A percentile compares a stretch with the other conserved stretches of the same genome.
phyloP scores from a whole-genome alignment of 23 red algal genomes.

The Agarophyton chilense region DNA sequence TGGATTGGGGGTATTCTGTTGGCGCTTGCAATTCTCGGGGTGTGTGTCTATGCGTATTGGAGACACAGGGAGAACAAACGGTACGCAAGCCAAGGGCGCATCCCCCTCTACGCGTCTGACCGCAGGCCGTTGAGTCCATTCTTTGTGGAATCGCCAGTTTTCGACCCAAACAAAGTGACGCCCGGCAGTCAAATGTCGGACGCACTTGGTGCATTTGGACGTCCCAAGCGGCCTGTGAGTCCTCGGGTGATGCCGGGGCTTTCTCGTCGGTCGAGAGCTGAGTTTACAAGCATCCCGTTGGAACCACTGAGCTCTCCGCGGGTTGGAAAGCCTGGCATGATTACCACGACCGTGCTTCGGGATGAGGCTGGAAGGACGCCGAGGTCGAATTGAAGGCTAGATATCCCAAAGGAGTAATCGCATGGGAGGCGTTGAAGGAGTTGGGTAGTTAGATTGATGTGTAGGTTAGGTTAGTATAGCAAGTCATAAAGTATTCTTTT shows the following conservation, averaged over 20 bases:
- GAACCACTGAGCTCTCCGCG: neutral
- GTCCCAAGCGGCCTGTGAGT: neutral
- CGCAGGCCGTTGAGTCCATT: neutral
- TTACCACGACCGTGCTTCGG: neutral
- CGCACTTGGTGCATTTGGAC: neutral
- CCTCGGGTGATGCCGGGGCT: neutral
- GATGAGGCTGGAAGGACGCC: neutral
- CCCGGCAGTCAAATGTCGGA: conserved; percentile 14
- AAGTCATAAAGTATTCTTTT: too few relatives aligned
- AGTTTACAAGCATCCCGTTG: neutral
- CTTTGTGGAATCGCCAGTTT: neutral
- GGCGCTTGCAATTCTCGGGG: neutral
- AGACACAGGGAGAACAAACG: neutral
- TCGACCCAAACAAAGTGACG: neutral
- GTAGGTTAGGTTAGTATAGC: too few relatives aligned
- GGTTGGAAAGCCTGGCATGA: neutral
- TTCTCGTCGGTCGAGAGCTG: neutral
- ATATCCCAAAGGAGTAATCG: too few relatives aligned
- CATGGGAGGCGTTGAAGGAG: too few relatives aligned
- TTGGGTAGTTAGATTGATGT: too few relatives aligned
- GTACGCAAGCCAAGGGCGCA: neutral
- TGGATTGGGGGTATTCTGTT: conserved; percentile 79
- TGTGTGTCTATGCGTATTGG: neutral
- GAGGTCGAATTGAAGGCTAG: too few relatives aligned
- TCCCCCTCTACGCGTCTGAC: neutral